Evolutionary conservation across 371 early-diverging fungal genomes (phyloP).

Genomic region (Syncephalis plumigaleata): DNA sequence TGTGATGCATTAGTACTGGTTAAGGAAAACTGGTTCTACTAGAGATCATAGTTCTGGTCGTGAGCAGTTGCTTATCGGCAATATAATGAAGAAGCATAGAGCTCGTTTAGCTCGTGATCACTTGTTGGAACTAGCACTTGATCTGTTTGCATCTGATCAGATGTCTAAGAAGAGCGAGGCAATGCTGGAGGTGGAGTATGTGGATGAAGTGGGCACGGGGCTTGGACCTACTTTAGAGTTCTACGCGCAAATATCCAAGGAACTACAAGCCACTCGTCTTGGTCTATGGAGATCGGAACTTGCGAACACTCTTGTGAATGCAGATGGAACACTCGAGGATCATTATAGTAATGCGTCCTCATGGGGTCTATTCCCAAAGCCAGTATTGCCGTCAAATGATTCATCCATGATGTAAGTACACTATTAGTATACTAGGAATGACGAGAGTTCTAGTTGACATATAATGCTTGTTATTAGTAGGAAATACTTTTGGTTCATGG

Average conservation of each 20-base stretch:
- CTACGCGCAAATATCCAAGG: slow-evolving; percentile 61
- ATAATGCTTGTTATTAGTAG: slow-evolving; percentile 21
- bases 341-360: slow-evolving; percentile 14
- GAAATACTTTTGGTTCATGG: slow-evolving; percentile 44
- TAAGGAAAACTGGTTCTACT: no score
- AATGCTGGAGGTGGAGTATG: slow-evolving; percentile 78
- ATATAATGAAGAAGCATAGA: no score
- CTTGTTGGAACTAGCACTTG: neutral
- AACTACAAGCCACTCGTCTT: slow-evolving; percentile 36
- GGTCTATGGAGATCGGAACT: slow-evolving; percentile 38
- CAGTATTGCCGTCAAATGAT: no score
- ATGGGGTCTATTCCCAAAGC: slow-evolving; percentile 59
- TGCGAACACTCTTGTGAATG: no score
- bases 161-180: slow-evolving; percentile 9
- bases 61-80: no score
- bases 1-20: neutral
- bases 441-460: slow-evolving; percentile 9
- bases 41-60: no score
- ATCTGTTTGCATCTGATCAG: neutral
- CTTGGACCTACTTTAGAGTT: slow-evolving; percentile 89
- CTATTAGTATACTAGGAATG: no score
- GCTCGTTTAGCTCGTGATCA: slow-evolving; percentile 1
- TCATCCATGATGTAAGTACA: no score
- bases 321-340: no score
- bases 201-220: slow-evolving; percentile 88